Evolutionary conservation across 768 basidiomycete genomes (phyloP).

Genomic region (Rhizopogon vulgaris): DNA sequence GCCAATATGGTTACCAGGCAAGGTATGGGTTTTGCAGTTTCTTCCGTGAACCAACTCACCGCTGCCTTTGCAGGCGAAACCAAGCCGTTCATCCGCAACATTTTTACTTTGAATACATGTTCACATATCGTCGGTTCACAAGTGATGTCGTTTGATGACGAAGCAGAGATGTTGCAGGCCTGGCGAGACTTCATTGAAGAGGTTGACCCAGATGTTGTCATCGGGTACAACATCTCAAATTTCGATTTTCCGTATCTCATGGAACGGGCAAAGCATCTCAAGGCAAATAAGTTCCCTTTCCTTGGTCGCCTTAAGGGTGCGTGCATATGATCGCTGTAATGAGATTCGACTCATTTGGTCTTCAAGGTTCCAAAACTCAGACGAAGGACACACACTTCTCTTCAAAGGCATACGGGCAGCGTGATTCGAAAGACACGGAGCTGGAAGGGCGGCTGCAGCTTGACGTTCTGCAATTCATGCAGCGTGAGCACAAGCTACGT

Average conservation of each 20-base stretch:
- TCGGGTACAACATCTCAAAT: slow-evolving; percentile 90
- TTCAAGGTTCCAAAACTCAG: slow-evolving; percentile 64
- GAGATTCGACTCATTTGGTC: slow-evolving; percentile 3
- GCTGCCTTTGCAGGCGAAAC: slow-evolving; percentile 56
- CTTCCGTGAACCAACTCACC: background rate
- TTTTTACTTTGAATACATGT: slow-evolving; percentile 94
- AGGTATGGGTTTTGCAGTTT: slow-evolving; percentile 42
- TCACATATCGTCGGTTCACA: slow-evolving; percentile 97
- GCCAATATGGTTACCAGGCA: slow-evolving; percentile 99
- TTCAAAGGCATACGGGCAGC: slow-evolving; percentile 94
- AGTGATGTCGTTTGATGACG: slow-evolving; percentile 77
- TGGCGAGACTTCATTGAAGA: slow-evolving; percentile 89
- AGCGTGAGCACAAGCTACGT: slow-evolving; percentile 94
- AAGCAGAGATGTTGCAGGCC: slow-evolving; percentile 63
- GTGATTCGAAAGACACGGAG: slow-evolving; percentile 90
- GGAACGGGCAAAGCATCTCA: slow-evolving; percentile 84
- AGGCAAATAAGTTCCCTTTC: slow-evolving; percentile 59
- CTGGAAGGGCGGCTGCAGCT: slow-evolving; percentile 93
- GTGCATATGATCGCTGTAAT: slow-evolving; percentile 5
- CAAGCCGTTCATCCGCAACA: slow-evolving; percentile 92
- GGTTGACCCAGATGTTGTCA: slow-evolving; percentile 93
- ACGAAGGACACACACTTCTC: slow-evolving; percentile 95
- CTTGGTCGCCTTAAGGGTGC: slow-evolving; percentile 74
- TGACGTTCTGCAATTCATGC: slow-evolving; percentile 96
- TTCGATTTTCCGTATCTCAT: slow-evolving; percentile 98